These are phyloP conservation scores for Erodium moschatum DNA, from an alignment of 441 rosid species.

Conservation along the genomic window DNA sequence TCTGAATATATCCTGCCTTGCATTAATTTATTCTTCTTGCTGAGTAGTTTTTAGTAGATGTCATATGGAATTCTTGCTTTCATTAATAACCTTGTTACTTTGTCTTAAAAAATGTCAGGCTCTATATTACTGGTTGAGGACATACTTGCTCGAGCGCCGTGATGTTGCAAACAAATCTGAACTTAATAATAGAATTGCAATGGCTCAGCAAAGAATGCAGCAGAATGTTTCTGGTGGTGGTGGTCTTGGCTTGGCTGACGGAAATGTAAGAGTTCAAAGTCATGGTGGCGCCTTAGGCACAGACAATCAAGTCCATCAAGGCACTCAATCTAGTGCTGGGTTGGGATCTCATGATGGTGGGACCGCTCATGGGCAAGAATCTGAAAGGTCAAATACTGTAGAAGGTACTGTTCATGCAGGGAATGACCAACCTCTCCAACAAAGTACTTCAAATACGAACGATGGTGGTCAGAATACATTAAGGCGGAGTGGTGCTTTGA, in stretches of 20 bases:
- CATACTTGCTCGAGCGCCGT: slow-evolving; percentile 94
- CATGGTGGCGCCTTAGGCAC: slow-evolving; percentile 44
- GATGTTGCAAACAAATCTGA: slow-evolving; percentile 93
- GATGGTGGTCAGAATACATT: slow-evolving; percentile 57
- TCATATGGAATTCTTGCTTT: too few relatives aligned
- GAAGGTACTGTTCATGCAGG: slow-evolving; percentile 52
- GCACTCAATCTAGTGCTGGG: slow-evolving; percentile 43
- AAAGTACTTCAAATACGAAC: slow-evolving; percentile 46
- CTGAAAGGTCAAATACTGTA: slow-evolving; percentile 49
- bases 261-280: slow-evolving; percentile 41
- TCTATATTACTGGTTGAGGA: slow-evolving; percentile 93
- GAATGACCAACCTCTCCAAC: slow-evolving; percentile 67
- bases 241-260: slow-evolving; percentile 48
- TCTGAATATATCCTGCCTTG: background rate
- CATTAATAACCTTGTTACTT: slow-evolving; percentile 16
- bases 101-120: slow-evolving; percentile 44
- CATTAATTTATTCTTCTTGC: background rate
- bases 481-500: slow-evolving; percentile 54
- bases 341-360: slow-evolving; percentile 67
- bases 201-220: slow-evolving; percentile 90
- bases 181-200: slow-evolving; percentile 50
- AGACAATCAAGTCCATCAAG: slow-evolving; percentile 64
- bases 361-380: slow-evolving; percentile 70
- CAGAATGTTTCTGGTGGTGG: slow-evolving; percentile 47
- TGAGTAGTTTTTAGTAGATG: too few relatives aligned